Evolutionary conservation across 306 rosid species (phyloP).

Genomic region (Acmispon strigosus): DNA sequence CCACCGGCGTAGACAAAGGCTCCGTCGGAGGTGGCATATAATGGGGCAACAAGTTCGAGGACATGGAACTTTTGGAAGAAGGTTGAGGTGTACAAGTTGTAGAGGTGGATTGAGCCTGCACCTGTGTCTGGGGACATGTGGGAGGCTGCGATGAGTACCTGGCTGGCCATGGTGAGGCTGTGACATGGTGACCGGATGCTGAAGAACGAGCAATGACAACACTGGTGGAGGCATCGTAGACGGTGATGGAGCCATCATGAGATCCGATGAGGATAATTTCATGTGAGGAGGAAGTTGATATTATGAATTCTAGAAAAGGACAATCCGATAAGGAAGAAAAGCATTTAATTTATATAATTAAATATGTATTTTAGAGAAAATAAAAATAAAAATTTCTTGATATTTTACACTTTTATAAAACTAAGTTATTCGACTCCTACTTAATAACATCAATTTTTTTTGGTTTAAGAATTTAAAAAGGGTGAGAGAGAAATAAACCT

Average conservation of each 20-base stretch:
- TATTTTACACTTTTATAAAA: too few species aligned
- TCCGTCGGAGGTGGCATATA: slow-evolving; percentile 38
- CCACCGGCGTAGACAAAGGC: slow-evolving; percentile 61
- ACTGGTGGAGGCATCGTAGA: slow-evolving; percentile 44
- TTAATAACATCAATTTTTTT: too few species aligned
- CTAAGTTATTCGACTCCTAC: too few species aligned
- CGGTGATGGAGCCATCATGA: slow-evolving; percentile 45
- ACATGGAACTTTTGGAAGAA: slow-evolving; percentile 38
- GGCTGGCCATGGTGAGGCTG: slow-evolving; percentile 37
- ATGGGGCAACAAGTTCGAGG: slow-evolving; percentile 61
- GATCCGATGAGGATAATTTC: slow-evolving; percentile 64
- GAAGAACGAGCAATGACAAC: slow-evolving; percentile 22
- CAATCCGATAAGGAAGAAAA: too few species aligned
- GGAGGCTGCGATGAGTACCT: slow-evolving; percentile 39
- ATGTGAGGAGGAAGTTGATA: slow-evolving; percentile 24
- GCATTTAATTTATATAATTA: too few species aligned
- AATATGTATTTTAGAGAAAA: too few species aligned
- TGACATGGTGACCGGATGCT: slow-evolving; percentile 45
- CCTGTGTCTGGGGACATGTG: slow-evolving; percentile 51
- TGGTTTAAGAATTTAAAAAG: too few species aligned
- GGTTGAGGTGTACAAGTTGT: slow-evolving; percentile 51
- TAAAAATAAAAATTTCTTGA: too few species aligned
- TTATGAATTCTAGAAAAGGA: slow-evolving; percentile 5
- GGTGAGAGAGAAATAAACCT: too few species aligned
- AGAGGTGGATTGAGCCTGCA: slow-evolving; percentile 54